These are phyloP conservation scores for Globisporangium rhizosaccharum DNA, from an alignment of 352 stramenopile genomes.

Conservation along the genomic window DNA sequence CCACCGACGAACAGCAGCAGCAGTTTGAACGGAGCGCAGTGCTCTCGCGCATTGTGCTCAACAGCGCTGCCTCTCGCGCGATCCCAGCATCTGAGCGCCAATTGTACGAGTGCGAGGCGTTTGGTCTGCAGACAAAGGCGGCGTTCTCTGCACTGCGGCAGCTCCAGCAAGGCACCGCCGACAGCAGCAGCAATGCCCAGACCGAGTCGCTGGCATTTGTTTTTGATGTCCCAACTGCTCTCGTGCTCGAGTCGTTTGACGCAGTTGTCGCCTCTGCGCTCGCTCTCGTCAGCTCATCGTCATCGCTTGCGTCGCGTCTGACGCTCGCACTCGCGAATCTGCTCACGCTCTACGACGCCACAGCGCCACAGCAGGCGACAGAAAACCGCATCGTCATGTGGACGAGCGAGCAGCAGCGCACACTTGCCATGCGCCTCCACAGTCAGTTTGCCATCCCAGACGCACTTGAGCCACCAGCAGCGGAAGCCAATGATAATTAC, in stretches of 20 bases:
- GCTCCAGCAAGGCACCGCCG: neutral
- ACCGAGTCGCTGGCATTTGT: slow-evolving; percentile 9
- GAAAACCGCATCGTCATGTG: slow-evolving; percentile 15
- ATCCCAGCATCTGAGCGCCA: slow-evolving; percentile 14
- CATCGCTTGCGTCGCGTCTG: slow-evolving; percentile 3
- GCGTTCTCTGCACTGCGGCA: slow-evolving; percentile 28
- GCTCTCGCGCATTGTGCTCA: slow-evolving; percentile 18
- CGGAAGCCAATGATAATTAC: neutral
- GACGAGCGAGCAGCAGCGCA: slow-evolving; percentile 31
- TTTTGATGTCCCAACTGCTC: slow-evolving; percentile 19
- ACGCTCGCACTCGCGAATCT: slow-evolving; percentile 40
- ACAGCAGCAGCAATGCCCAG: neutral
- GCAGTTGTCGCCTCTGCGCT: slow-evolving; percentile 7
- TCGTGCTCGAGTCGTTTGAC: slow-evolving; percentile 26
- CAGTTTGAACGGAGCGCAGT: slow-evolving; percentile 41
- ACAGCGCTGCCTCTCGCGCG: slow-evolving; percentile 1
- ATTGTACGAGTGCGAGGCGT: slow-evolving; percentile 14
- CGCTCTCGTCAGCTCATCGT: neutral
- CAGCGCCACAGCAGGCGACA: neutral
- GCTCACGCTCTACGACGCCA: slow-evolving; percentile 20
- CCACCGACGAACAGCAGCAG: neutral
- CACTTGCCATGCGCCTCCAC: slow-evolving; percentile 27
- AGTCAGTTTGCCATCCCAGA: slow-evolving; percentile 27
- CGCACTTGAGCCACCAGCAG: neutral
- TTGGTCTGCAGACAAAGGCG: slow-evolving; percentile 54